phyloP scores from a whole-genome alignment of 2,329 filamentous ascomycete genomes.

The Colletotrichum navitas region DNA sequence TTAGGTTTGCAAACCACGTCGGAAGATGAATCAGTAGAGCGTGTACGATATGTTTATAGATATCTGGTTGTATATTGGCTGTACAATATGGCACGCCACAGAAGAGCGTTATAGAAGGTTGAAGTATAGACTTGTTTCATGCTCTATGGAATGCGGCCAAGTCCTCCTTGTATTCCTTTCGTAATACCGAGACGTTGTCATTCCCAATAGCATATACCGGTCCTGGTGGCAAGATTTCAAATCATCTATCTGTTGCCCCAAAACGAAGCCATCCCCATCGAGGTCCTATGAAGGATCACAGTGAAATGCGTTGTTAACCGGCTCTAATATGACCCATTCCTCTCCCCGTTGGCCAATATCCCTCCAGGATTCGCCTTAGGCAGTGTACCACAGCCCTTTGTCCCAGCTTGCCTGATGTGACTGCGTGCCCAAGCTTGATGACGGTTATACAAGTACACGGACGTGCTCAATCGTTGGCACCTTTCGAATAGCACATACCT shows the following conservation, averaged over 20 bases:
- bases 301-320: background rate
- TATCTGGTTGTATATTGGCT: background rate
- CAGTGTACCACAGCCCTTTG: background rate
- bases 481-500: background rate
- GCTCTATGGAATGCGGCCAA: no score
- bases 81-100: background rate
- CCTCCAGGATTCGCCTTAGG: background rate
- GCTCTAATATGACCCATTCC: background rate
- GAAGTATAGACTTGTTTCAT: background rate
- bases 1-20: background rate
- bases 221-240: background rate
- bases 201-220: background rate
- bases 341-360: background rate
- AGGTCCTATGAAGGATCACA: background rate
- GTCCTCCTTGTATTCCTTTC: no score
- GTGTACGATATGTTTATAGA: conserved; percentile 14
- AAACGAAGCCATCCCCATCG: background rate
- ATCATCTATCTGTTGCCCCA: background rate
- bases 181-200: background rate
- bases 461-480: background rate
- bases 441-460: background rate
- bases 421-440: background rate
- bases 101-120: background rate
- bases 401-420: background rate
- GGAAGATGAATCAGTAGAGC: background rate